Evolutionary conservation across 768 basidiomycete genomes (phyloP), one percentile per base, ranked within the genome.

Genomic region (Stropharia rugosoannulata): DNA sequence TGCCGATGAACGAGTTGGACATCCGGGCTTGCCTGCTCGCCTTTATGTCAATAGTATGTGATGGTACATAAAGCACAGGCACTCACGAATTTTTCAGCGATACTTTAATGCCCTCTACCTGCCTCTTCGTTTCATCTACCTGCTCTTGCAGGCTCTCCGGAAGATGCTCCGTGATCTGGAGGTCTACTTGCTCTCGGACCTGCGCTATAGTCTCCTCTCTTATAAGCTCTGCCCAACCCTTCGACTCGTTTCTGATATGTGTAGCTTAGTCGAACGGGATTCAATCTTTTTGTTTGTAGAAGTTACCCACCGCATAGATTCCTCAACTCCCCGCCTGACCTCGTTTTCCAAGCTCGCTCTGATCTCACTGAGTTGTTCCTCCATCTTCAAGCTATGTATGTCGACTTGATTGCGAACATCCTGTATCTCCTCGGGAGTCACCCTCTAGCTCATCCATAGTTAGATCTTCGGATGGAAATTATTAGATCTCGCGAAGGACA

Each of bases 1-100:
- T 68, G 29, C 73, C 69, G 16, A 84, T 62, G 18, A 59, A 66
- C 8, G 81, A 73, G 62, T 86, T 84, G 15, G 62, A 66, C n/a
- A 73, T 72, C 45, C 83, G 73, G 25, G 83, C 78, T 56, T 78
- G 70, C 2, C 84, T 85, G 57, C 36, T 16, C 3, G 37, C 37
- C n/a, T n/a, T 12, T 27, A 49, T 16, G 11, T 54, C 12, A 56
- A 13, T n/a, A n/a, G 13, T 18, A 22, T 9, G 16, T 32, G 49
- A 9, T 43, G 39, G 4, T 10, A 12, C n/a, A 15, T 2, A 12
- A 15, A 16, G 25, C 11, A 13, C 16, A 27, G 54, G 37, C 39
- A 76, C 81, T 59, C 58, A 86, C 85, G 83, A 83, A 67, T 86
- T 86, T 12, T 48, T 59, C 19, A 82, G 64, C 9, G 82, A 79